Evolutionary conservation across 495 filamentous ascomycete genomes (phyloP).

Genomic region (Podospora pseudocomata): DNA sequence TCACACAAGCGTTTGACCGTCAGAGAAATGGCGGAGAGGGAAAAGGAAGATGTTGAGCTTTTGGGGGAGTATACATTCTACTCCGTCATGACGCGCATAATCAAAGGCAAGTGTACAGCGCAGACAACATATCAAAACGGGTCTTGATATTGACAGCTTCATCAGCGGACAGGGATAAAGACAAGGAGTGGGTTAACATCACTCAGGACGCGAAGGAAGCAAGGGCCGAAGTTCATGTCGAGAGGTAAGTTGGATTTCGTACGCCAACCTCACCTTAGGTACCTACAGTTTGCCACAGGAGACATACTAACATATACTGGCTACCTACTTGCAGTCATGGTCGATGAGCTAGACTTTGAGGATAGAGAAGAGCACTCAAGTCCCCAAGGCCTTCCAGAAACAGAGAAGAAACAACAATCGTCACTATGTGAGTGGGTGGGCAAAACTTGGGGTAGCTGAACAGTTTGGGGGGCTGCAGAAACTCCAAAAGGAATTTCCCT

Average conservation of each 20-base stretch:
- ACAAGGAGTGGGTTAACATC: background rate
- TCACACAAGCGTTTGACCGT: background rate
- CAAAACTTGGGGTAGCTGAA: background rate
- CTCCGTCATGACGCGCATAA: background rate
- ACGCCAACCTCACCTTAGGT: background rate
- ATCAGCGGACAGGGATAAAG: background rate
- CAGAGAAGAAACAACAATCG: background rate
- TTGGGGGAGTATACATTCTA: background rate
- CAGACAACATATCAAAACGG: background rate
- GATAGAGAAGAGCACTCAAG: background rate
- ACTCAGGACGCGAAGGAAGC: background rate
- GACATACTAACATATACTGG: background rate
- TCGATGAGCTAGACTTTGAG: background rate
- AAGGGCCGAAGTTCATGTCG: background rate
- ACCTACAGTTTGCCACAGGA: background rate
- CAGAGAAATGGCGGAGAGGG: background rate
- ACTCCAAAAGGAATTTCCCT: background rate
- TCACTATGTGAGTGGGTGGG: background rate
- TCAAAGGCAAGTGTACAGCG: background rate
- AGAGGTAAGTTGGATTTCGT: background rate
- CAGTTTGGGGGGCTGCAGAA: background rate
- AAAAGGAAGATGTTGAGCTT: background rate
- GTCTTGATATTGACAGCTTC: background rate
- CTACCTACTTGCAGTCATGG: background rate
- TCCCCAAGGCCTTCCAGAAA: background rate